Base-by-base conservation (phyloP, 352 stramenopile genomes). In the Paralagenidium karlingii region DNA sequence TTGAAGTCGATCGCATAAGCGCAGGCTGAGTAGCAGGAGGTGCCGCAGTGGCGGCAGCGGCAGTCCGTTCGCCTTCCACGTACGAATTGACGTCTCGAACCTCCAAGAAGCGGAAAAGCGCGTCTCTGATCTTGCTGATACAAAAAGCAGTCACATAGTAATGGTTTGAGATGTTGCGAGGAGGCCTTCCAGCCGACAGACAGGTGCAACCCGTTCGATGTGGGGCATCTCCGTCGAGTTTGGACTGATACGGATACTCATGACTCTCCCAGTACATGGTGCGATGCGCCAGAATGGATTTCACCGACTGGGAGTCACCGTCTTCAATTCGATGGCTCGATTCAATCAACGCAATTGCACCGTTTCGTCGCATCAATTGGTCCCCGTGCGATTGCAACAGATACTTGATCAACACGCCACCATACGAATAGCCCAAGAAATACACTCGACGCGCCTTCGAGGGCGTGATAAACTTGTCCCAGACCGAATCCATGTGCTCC, bases 211-310 rank as follows among this genome's bases (percentile, higher is more conserved):
- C 75, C 8, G 75, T 87, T n/a, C 76, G 74, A 34, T 90, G 71
- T 0, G 74, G 75, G 3, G 80, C 71, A 38, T 90, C 77, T 21
- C 77, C 77, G 24, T 90, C 74, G 13, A 90, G 51, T 15, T 63
- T 60, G 6, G 62, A 79, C 64, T 90, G 77, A 52, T 87, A 87
- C 9, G 51, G 50, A 24, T 63, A 34, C 45, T 90, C 77, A 39
- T 90, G 85, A 45, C 73, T 85, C 48, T 90, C 74, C 80, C 80
- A 94, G 56, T 94, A 91, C 71, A 94, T 91, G 6, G 77, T 85
- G 32, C 78, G 80, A 40, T 89, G 74, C 18, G 79, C 77, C 19
- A 94, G 49, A 41, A 94, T 87, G 25, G 63, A 82, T 49, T 89
- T 87, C 40, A 89, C 76, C 5, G 74, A 87, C 42, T 89, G 75